phyloP scores from a whole-genome alignment of 2,329 filamentous ascomycete species.

The Colletotrichum lentis region DNA sequence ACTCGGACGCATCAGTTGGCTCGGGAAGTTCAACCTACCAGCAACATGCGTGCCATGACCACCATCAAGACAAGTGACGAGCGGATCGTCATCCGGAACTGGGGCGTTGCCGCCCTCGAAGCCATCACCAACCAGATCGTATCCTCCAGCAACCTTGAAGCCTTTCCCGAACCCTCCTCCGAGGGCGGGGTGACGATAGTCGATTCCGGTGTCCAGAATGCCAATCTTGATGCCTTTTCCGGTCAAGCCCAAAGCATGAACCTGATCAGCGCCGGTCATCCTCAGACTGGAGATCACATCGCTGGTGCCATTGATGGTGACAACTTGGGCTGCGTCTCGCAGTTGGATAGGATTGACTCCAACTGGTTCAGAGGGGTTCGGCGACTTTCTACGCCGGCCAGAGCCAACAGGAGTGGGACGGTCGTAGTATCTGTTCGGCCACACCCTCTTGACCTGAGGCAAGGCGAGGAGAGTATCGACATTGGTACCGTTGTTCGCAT shows the following conservation, averaged over 20 bases:
- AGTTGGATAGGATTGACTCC: constrained; percentile 7
- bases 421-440: constrained; percentile 35
- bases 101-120: constrained; percentile 44
- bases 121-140: constrained; percentile 43
- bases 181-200: constrained; percentile 47
- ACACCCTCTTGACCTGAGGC: constrained; percentile 38
- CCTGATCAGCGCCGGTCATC: constrained; percentile 49
- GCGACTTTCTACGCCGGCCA: constrained; percentile 6
- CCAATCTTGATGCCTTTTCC: constrained; percentile 52
- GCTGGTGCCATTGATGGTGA: constrained; percentile 25
- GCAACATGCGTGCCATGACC: constrained; percentile 58
- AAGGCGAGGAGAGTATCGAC: constrained; percentile 20
- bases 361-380: constrained; percentile 1
- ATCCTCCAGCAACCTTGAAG: constrained; percentile 40
- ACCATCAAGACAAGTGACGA: constrained; percentile 27
- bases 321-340: constrained; percentile 18
- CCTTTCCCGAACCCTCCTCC: constrained; percentile 31
- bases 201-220: constrained; percentile 52
- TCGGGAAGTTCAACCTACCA: constrained; percentile 43
- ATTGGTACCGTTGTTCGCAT: constrained; percentile 29
- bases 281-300: constrained; percentile 26
- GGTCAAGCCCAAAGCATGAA: constrained; percentile 49
- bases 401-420: constrained; percentile 29
- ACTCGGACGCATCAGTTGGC: too few relatives aligned
- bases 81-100: constrained; percentile 25